Base-by-base conservation (phyloP, 2,329 filamentous ascomycete species). In the Periconia macrospinosa region DNA sequence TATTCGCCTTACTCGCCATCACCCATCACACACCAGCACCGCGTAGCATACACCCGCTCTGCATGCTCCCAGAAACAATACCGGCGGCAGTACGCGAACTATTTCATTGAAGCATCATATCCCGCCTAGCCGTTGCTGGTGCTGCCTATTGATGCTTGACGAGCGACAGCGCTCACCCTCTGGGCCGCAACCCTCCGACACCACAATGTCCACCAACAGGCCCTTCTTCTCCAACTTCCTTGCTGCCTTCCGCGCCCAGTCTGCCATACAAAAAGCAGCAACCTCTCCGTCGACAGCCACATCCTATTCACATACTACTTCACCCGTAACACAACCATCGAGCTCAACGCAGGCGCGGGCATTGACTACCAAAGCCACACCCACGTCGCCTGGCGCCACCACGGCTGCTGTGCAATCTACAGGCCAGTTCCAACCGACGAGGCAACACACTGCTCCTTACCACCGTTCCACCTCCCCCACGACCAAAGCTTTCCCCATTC, bases 191-290 rank as follows among this genome's bases (percentile, higher is more conserved):
- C 47, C 57, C 41, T 51, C 61, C 10, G 49, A 48, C 53, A 52
- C 54, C 54, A 77, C 54, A 62, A 87, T 87, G 85, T 82, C 84
- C 2, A 86, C 83, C 59, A 87, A 88, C 75, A 76, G 85, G 53
- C 85, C 81, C 45, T 88, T 88, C 75, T 79, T 89, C 63, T 80
- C 84, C 61, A 85, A 85, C 76, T 87, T 88, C 75, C 81, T 88
- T 57, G 82, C 86, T 45, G 84, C 85, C 57, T 89, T 89, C 67
- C 81, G 86, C 48, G 84, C 86, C 47, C 85, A 87, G 66, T 85
- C 84, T 41, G 78, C 80, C 52, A 79, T 81, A 23, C 77, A 84
- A 59, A 86, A 86, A 65, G 76, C 83, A 20, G 78, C 83, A 11
- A 74, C 75, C n/a, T 70, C 76, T 17, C 64, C 68, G 43, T 60